These are phyloP conservation scores for Parathielavia appendiculata DNA, from an alignment of 495 filamentous ascomycete genomes.

Conservation along the genomic window DNA sequence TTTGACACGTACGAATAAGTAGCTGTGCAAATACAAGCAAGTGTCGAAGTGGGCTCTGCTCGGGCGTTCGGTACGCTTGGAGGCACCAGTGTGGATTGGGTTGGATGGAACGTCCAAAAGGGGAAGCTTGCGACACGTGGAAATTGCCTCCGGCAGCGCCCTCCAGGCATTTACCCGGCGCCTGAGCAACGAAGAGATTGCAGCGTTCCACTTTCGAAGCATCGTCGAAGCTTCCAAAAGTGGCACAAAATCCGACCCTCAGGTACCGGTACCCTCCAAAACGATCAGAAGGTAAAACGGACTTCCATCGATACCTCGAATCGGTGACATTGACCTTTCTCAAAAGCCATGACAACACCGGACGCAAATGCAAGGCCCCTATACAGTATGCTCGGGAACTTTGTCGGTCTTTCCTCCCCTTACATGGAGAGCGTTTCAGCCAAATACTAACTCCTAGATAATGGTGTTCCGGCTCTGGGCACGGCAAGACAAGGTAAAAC, in stretches of 20 bases:
- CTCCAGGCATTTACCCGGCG: conserved; percentile 12
- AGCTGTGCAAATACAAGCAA: neutral
- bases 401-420: too few species aligned
- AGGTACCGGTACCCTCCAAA: neutral
- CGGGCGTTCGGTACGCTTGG: neutral
- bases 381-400: too few species aligned
- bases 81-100: too few species aligned
- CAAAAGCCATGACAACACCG: too few species aligned
- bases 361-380: too few species aligned
- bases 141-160: conserved; percentile 3
- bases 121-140: conserved; percentile 13
- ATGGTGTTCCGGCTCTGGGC: too few species aligned
- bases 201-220: conserved; percentile 13
- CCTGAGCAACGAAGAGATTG: neutral
- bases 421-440: too few species aligned
- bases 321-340: too few species aligned
- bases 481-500: too few species aligned
- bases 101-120: neutral
- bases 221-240: conserved; percentile 14
- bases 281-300: too few species aligned
- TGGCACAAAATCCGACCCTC: neutral
- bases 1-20: neutral
- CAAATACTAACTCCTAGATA: too few species aligned
- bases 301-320: too few species aligned
- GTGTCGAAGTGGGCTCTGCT: neutral